Evolutionary conservation across 805 yeast genomes (phyloP).

Genomic region (Saccharomycopsis lassenensis): DNA sequence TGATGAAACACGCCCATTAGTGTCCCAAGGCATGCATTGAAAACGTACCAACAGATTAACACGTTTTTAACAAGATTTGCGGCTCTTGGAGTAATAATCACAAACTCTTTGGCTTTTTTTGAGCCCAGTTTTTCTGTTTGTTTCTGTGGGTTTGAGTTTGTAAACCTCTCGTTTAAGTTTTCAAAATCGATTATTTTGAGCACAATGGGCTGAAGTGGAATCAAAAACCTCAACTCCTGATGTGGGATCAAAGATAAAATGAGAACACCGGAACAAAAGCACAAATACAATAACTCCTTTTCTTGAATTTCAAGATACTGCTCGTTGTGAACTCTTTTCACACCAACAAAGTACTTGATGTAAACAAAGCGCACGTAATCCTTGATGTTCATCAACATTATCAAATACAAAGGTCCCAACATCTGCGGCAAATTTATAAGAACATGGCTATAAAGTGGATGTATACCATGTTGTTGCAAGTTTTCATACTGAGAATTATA

Average conservation of each 20-base stretch:
- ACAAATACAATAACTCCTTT: constrained; percentile 43
- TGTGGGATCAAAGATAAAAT: constrained; percentile 71
- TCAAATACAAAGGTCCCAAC: constrained; percentile 54
- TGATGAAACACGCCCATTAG: constrained; percentile 82
- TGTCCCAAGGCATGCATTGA: constrained; percentile 47
- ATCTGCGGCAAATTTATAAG: constrained; percentile 69
- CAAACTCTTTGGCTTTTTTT: constrained; percentile 4
- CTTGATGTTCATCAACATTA: constrained; percentile 12
- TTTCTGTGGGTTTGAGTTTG: not conserved
- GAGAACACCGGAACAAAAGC: constrained; percentile 51
- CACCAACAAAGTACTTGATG: no score
- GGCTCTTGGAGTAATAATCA: constrained; percentile 15
- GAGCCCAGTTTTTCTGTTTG: constrained; percentile 1
- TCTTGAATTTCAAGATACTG: constrained; percentile 16
- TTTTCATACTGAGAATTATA: constrained; percentile 58
- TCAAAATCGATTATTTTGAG: constrained; percentile 20
- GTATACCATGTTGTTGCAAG: constrained; percentile 71
- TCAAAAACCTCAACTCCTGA: constrained; percentile 83
- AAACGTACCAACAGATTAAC: constrained; percentile 42
- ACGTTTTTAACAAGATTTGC: constrained; percentile 18
- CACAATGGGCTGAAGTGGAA: constrained; percentile 67
- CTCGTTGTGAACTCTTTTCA: no score
- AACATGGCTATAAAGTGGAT: constrained; percentile 65
- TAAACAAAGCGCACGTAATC: constrained; percentile 6
- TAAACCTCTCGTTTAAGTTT: constrained; percentile 13